These are phyloP conservation scores for Coemansia brasiliensis DNA, from an alignment of 192 early-diverging fungal genomes.

Conservation along the genomic window DNA sequence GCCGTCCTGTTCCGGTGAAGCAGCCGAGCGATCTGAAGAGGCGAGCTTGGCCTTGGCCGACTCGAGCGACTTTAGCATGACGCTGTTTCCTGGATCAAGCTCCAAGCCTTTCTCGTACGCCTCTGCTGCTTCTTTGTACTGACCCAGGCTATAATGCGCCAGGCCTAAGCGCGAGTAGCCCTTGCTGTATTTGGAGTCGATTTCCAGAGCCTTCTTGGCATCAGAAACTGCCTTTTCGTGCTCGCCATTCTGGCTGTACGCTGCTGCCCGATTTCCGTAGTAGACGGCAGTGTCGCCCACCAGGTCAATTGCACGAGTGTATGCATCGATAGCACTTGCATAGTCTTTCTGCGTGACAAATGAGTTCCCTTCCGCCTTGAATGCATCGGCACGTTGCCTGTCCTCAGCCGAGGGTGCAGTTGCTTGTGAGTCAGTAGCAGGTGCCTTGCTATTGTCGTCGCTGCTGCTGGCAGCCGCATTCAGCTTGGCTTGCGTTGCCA, in stretches of 20 bases:
- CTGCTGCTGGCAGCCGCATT: slow-evolving; percentile 11
- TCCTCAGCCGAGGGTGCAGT: slow-evolving; percentile 57
- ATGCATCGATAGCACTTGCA: slow-evolving; percentile 79
- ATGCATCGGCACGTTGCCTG: slow-evolving; percentile 81
- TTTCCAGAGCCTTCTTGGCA: slow-evolving; percentile 76
- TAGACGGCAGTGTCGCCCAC: slow-evolving; percentile 88
- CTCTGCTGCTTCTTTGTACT: slow-evolving; percentile 80
- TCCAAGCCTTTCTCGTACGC: slow-evolving; percentile 89
- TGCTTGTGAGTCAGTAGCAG: slow-evolving; percentile 2
- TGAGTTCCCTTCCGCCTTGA: slow-evolving; percentile 84
- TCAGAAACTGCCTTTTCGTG: slow-evolving; percentile 87
- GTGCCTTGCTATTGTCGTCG: not conserved
- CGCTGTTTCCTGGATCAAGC: slow-evolving; percentile 78
- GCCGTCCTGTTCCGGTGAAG: slow-evolving; percentile 40
- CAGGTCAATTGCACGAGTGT: slow-evolving; percentile 88
- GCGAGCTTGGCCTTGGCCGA: slow-evolving; percentile 64
- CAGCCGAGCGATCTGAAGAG: slow-evolving; percentile 3
- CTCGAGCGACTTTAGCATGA: slow-evolving; percentile 75
- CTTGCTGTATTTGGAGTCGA: slow-evolving; percentile 90
- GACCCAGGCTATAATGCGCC: slow-evolving; percentile 85
- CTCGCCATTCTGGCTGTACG: slow-evolving; percentile 85
- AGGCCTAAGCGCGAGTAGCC: slow-evolving; percentile 91
- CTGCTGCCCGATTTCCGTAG: slow-evolving; percentile 97
- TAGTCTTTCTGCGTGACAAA: slow-evolving; percentile 83
- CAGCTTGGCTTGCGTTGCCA: slow-evolving; percentile 78